Percentiles rank a stretch among this genome's conserved stretches.
Conservation (phyloP, 768 basidiomycete genomes). For the Cyathus striatus region DNA sequence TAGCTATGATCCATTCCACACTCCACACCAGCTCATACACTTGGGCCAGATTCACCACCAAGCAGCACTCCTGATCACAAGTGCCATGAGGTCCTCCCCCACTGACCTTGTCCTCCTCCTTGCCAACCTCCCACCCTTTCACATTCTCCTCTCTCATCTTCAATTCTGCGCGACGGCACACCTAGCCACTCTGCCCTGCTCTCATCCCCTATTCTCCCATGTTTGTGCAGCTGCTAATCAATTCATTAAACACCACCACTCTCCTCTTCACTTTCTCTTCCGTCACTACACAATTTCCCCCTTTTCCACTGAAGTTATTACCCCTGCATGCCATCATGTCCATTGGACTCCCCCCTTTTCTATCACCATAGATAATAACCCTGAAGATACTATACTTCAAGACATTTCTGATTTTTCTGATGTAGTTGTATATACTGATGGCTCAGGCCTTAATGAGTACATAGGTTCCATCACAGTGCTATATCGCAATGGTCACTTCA, state of each 20-base stretch:
- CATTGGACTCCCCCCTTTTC: background rate
- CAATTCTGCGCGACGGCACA: conserved; percentile 11
- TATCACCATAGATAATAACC: conserved; percentile 3
- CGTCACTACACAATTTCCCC: conserved; percentile 1
- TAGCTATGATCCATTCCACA: background rate
- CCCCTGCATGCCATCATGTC: background rate
- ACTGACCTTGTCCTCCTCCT: conserved; percentile 14
- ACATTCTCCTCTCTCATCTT: conserved; percentile 9
- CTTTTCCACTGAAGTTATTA: conserved; percentile 5
- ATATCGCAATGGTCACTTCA: background rate
- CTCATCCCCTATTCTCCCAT: conserved; percentile 13
- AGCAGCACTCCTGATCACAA: conserved; percentile 9
- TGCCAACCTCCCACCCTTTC: conserved; percentile 12
- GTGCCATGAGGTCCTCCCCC: conserved; percentile 10
- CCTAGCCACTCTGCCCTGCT: conserved; percentile 12
- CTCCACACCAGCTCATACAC: too few species aligned
- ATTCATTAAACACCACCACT: conserved; percentile 4
- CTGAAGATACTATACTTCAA: conserved; percentile 6
- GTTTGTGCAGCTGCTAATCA: background rate
- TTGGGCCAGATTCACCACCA: conserved; percentile 5
- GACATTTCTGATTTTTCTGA: conserved; percentile 5
- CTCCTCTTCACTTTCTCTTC: conserved; percentile 5
- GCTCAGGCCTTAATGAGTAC: conserved; percentile 9
- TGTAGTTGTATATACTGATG: conserved; percentile 10
- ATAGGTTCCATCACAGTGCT: conserved; percentile 11